Evolutionary conservation across 805 yeast genomes (phyloP), one percentile per base, ranked within the genome.

Genomic region (Pichia gijzeniarum): DNA sequence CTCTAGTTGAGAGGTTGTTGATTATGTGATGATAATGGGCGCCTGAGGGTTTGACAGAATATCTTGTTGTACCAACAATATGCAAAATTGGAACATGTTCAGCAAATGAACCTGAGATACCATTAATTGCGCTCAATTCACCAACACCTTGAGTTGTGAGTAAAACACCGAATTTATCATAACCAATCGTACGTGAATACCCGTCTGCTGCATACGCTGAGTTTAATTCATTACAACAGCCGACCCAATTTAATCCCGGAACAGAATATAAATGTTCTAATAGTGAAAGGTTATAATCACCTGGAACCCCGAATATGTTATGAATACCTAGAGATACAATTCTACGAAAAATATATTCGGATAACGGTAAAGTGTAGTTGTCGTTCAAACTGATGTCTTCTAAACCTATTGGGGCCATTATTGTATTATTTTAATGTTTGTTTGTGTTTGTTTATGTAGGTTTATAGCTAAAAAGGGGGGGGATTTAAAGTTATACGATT

Each of bases 171-270:
- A 85, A 74, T n/a, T 77, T 73, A 25, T 48, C 35, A 18, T 27
- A 16, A 13, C 48, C 46, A 25, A 80, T 71, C 36, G 70, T 69
- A 49, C 91, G 74, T 17, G 93, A 79, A 57, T 86, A 90, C 5
- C 96, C 97, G 62, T 90, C 96, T 7, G 91, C 90, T 5, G 93
- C 80, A 60, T 90, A 89, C 8, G 95, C 93, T 3, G 93, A 82
- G 59, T 89, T 90, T 52, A 89, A 72, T 67, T 89, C 97, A 59
- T 89, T 89, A 68, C 95, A 86, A 49, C 80, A 78, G 20, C 95
- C 95, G 40, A 85, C 71, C 86, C 95, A 88, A 43, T 77, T 65
- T 53, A 83, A 60, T 9, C 68, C 59, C 5, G 54, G 50, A 33
- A 71, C 64, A 8, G 74, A 64, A 56, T 85, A 81, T 38, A 84